A percentile compares a stretch with the other conserved stretches of the same genome.
Evolutionary conservation across 306 rosid species (phyloP).

Genomic region (Rosa lucieae): DNA sequence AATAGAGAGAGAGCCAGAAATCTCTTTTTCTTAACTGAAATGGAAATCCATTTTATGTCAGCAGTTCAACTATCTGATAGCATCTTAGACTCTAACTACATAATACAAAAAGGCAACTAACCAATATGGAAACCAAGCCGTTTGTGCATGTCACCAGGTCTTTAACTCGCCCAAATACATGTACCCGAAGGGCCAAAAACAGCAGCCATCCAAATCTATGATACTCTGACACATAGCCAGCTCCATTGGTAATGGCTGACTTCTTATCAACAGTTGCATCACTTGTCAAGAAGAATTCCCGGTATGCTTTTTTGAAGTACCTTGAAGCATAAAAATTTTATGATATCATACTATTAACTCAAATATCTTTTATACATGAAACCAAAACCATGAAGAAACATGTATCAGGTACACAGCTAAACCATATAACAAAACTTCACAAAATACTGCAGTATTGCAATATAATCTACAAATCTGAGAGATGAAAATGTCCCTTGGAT

Average conservation of each 20-base stretch:
- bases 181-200: slow-evolving; percentile 93
- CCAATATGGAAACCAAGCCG: slow-evolving; percentile 90
- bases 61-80: slow-evolving; percentile 10
- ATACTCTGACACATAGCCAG: slow-evolving; percentile 62
- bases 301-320: slow-evolving; percentile 80
- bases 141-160: slow-evolving; percentile 91
- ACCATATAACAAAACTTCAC: neutral
- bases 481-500: neutral
- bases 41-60: neutral
- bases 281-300: slow-evolving; percentile 70
- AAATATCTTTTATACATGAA: neutral
- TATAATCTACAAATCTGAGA: neutral
- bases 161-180: slow-evolving; percentile 83
- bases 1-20: neutral
- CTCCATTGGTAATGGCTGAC: slow-evolving; percentile 28
- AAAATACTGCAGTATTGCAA: neutral
- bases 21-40: neutral
- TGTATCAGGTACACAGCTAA: neutral
- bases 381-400: neutral
- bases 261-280: slow-evolving; percentile 52
- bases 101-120: slow-evolving; percentile 39
- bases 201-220: slow-evolving; percentile 98
- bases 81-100: slow-evolving; percentile 12
- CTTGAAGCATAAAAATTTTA: slow-evolving; percentile 40
- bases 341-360: slow-evolving; percentile 11